Conservation (phyloP, 139 green algal species). For the Astrephomene gubernaculifera region DNA sequence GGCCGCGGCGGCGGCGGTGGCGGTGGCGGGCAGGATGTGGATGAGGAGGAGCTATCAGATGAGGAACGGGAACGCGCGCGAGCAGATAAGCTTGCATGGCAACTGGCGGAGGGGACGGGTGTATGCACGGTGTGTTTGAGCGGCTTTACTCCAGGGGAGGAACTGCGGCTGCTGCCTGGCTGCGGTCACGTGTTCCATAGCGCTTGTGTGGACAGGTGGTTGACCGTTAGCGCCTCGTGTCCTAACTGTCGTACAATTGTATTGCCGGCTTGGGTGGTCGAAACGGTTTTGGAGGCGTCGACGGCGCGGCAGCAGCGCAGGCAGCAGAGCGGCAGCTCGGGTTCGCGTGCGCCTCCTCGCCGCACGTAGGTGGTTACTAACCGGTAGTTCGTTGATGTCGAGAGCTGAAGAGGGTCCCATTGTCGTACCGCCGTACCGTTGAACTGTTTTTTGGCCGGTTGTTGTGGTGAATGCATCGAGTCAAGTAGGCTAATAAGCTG, state of each 20-base stretch:
- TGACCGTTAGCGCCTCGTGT: conserved; percentile 7
- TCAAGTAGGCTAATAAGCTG: too few species aligned
- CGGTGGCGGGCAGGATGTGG: not conserved
- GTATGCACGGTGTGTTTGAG: conserved; percentile 21
- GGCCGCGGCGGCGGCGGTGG: not conserved
- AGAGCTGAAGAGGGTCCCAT: too few species aligned
- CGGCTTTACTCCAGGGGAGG: not conserved
- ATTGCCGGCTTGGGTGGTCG: conserved; percentile 29
- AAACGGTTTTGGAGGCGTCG: conserved; percentile 26
- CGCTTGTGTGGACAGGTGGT: conserved; percentile 25
- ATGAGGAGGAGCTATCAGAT: not conserved
- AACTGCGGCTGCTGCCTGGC: conserved; percentile 36
- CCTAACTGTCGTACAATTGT: conserved; percentile 37
- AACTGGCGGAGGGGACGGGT: conserved; percentile 28
- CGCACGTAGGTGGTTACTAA: too few species aligned
- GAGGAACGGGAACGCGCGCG: not conserved
- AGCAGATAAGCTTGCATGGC: not conserved
- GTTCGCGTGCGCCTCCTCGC: too few species aligned
- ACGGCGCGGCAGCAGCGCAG: conserved; percentile 4
- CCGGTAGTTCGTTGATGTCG: too few species aligned
- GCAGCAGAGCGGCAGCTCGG: not conserved
- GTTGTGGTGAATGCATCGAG: too few species aligned
- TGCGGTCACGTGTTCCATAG: conserved; percentile 39
- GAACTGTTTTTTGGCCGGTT: too few species aligned
- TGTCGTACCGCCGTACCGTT: too few species aligned